These are phyloP conservation scores for Globisporangium perplexum DNA, from an alignment of 352 stramenopile genomes.

Conservation along the genomic window DNA sequence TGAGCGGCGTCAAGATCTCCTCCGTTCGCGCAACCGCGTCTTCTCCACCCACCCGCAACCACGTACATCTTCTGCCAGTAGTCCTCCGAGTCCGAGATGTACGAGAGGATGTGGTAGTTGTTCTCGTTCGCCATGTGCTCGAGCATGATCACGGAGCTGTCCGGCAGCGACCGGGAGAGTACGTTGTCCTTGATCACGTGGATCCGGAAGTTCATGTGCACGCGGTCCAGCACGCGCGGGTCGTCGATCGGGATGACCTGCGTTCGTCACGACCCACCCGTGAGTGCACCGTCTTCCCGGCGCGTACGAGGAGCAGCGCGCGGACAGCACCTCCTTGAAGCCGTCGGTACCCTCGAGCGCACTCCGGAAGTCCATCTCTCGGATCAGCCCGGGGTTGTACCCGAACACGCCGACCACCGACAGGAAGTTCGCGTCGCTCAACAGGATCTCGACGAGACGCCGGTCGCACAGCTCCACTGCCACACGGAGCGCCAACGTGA, in stretches of 20 bases:
- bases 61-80: slow-evolving; percentile 69
- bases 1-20: not conserved
- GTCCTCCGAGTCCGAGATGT: slow-evolving; percentile 63
- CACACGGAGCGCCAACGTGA: not conserved
- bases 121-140: slow-evolving; percentile 84
- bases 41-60: not conserved
- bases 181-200: slow-evolving; percentile 87
- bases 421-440: slow-evolving; percentile 75
- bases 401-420: slow-evolving; percentile 79
- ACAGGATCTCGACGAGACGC: slow-evolving; percentile 54
- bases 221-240: slow-evolving; percentile 42
- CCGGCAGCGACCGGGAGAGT: slow-evolving; percentile 64
- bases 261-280: not conserved
- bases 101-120: slow-evolving; percentile 80
- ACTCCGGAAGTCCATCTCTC: slow-evolving; percentile 68
- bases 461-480: slow-evolving; percentile 76
- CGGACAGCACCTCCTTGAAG: slow-evolving; percentile 51
- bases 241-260: slow-evolving; percentile 75
- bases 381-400: slow-evolving; percentile 70
- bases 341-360: slow-evolving; percentile 49
- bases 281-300: not conserved
- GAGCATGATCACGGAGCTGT: slow-evolving; percentile 70
- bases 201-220: slow-evolving; percentile 86
- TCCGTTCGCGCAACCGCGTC: not conserved
- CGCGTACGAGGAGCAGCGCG: not conserved